phyloP scores from a whole-genome alignment of 2,329 filamentous ascomycete species.

The Aureobasidium musti region DNA sequence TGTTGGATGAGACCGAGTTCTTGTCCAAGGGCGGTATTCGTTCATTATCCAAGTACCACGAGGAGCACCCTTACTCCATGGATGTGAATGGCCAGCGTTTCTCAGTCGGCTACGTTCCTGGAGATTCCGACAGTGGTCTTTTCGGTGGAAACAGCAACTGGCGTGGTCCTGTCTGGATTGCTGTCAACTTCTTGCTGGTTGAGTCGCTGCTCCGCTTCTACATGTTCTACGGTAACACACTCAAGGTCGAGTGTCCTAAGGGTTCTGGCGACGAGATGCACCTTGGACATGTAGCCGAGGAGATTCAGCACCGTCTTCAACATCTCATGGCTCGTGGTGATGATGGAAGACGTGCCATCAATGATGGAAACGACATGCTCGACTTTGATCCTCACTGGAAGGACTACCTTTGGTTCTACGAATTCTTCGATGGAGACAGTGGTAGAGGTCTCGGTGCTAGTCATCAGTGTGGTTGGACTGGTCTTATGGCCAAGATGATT shows the following conservation, averaged over 20 bases:
- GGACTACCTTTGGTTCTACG: constrained; percentile 92
- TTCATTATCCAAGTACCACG: constrained; percentile 88
- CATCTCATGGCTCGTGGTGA: constrained; percentile 85
- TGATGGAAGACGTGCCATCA: constrained; percentile 84
- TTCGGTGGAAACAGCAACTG: constrained; percentile 99
- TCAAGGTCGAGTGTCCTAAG: constrained; percentile 91
- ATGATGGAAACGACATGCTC: constrained; percentile 78
- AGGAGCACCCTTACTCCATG: constrained; percentile 90
- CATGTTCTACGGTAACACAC: constrained; percentile 87
- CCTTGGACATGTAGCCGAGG: constrained; percentile 88
- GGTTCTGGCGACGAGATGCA: constrained; percentile 96
- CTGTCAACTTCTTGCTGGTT: constrained; percentile 91
- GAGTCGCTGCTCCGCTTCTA: constrained; percentile 95
- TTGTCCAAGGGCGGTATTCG: constrained; percentile 86
- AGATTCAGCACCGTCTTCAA: constrained; percentile 91
- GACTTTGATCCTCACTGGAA: constrained; percentile 94
- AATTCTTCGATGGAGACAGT: constrained; percentile 93
- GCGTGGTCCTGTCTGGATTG: constrained; percentile 92
- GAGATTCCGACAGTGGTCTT: constrained; percentile 92
- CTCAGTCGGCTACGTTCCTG: constrained; percentile 83
- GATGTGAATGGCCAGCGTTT: constrained; percentile 91
- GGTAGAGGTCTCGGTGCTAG: constrained; percentile 87
- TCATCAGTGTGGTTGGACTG: constrained; percentile 97
- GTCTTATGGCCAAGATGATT: constrained; percentile 92
- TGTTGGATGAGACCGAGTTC: constrained; percentile 95